These are phyloP conservation scores for Torulaspora franciscae DNA, from an alignment of 805 yeast species.

Conservation along the genomic window DNA sequence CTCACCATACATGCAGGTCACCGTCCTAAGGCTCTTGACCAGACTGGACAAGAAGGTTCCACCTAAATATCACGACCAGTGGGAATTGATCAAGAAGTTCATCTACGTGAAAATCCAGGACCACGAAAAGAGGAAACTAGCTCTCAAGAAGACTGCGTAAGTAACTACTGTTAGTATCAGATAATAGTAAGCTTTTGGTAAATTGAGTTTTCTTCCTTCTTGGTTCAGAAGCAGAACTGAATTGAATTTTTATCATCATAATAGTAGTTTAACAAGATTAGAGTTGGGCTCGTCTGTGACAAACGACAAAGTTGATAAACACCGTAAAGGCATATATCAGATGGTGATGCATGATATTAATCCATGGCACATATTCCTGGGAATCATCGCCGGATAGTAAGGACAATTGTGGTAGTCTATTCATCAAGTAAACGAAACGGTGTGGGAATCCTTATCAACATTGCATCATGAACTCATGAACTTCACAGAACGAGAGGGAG, in stretches of 20 bases:
- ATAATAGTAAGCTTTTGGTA: constrained; percentile 53
- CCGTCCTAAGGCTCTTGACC: constrained; percentile 30
- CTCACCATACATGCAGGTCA: constrained; percentile 39
- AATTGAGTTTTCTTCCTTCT: constrained; percentile 64
- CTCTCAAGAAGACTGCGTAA: constrained; percentile 11
- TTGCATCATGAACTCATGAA: constrained; percentile 31
- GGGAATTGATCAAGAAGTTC: constrained; percentile 41
- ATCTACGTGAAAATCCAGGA: constrained; percentile 40
- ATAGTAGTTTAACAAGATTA: constrained; percentile 6
- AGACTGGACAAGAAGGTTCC: constrained; percentile 35
- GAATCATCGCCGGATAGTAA: constrained; percentile 40
- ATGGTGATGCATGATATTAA: constrained; percentile 94
- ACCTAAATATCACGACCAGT: constrained; percentile 35
- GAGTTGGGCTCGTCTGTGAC: constrained; percentile 1
- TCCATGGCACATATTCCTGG: constrained; percentile 66
- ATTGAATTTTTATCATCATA: constrained; percentile 36
- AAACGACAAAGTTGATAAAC: constrained; percentile 6
- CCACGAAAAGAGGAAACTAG: constrained; percentile 26
- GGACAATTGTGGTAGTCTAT: constrained; percentile 38
- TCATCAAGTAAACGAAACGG: constrained; percentile 29
- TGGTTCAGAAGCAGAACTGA: constrained; percentile 99
- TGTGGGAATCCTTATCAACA: constrained; percentile 16
- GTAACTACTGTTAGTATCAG: constrained; percentile 32
- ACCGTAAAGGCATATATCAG: constrained; percentile 46
- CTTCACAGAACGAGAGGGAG: constrained; percentile 4